Percentiles rank a stretch among this genome's conserved stretches.
phyloP scores from a whole-genome alignment of 2,329 filamentous ascomycete species.

The Graphiopsis chlorocephala region DNA sequence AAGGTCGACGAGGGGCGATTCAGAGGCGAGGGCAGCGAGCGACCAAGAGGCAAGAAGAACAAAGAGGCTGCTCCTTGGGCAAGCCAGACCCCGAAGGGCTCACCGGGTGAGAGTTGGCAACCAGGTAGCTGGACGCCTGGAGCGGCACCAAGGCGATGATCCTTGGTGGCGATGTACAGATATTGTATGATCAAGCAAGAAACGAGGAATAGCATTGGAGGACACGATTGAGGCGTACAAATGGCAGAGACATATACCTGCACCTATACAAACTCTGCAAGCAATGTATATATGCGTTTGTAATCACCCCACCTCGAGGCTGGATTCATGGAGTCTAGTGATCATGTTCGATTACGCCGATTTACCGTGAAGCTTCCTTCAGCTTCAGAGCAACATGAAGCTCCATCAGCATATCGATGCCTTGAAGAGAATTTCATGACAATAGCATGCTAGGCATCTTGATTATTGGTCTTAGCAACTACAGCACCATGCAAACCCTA shows the following conservation, averaged over 20 bases:
- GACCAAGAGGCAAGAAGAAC: conserved; percentile 12
- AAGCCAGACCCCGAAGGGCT: conserved; percentile 35
- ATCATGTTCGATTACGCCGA: background rate
- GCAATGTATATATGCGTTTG: background rate
- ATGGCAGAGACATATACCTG: background rate
- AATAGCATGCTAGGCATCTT: background rate
- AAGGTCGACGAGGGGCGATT: conserved; percentile 34
- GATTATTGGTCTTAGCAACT: background rate
- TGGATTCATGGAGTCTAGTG: background rate
- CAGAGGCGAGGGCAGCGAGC: conserved; percentile 25
- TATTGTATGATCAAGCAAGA: background rate
- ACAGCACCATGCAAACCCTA: background rate
- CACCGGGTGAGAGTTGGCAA: conserved; percentile 47
- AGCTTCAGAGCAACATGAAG: background rate
- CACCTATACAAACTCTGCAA: background rate
- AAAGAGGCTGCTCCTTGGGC: conserved; percentile 38
- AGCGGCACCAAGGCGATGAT: conserved; percentile 34
- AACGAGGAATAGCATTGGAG: background rate
- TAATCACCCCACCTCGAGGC: background rate
- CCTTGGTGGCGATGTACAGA: background rate
- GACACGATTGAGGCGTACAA: background rate
- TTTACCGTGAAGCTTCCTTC: background rate
- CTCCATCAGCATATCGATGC: background rate
- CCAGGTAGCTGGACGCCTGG: conserved; percentile 46
- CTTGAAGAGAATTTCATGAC: no score